Conservation (phyloP, 2,329 filamentous ascomycete species). For the Zymoseptoria crescenta region DNA sequence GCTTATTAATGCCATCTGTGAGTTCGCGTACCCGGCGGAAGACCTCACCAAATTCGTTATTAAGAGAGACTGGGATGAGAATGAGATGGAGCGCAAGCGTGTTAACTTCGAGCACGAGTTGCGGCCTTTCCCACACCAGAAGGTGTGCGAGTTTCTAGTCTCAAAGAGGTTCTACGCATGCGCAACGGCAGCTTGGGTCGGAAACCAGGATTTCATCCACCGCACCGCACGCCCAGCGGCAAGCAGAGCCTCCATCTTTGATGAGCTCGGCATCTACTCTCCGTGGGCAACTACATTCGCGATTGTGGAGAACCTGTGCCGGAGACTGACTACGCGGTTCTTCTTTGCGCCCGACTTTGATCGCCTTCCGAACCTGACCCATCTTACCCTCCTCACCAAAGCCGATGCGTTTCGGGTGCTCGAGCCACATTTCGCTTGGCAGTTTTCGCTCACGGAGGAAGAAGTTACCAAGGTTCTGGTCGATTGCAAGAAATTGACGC, state of each 20-base stretch:
- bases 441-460: background rate
- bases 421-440: background rate
- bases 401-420: background rate
- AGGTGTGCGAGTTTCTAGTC: background rate
- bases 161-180: no score
- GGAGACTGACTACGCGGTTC: background rate
- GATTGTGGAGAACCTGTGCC: background rate
- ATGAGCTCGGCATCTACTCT: background rate
- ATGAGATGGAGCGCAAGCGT: background rate
- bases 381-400: background rate
- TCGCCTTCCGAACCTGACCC: background rate
- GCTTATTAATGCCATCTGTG: background rate
- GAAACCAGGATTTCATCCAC: no score
- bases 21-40: slow-evolving; percentile 1
- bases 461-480: background rate
- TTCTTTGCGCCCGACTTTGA: background rate
- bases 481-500: background rate
- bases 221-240: no score
- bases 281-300: no score
- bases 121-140: background rate
- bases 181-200: no score
- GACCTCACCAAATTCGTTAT: background rate
- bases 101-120: background rate
- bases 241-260: background rate
- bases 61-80: background rate